Base-by-base conservation (phyloP, 2,329 filamentous ascomycete genomes). In the Fusarium sororula region DNA sequence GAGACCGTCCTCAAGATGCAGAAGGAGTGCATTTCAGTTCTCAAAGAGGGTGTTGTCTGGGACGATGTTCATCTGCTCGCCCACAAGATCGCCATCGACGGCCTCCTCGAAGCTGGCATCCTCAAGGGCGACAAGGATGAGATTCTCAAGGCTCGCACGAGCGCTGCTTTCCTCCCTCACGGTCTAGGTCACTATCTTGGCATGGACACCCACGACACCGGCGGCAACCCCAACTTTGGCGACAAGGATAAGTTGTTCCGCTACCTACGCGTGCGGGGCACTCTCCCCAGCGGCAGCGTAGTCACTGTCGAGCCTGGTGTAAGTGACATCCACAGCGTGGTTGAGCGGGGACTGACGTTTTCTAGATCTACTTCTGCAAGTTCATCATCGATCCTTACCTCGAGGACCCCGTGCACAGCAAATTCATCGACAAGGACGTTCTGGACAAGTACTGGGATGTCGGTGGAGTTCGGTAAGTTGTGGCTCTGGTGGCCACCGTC, bases 291-390 rank as follows among this genome's bases (percentile, higher is more conserved):
- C 1, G 92, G 93, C 13, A 92, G 92, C 56, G 94, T 99, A 30
- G 91, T 99, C 60, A 99, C 96, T 0, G 96, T 98, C 44, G 96
- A 99, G 85, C 96, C 96, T 18, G 96, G 96, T 54, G 90, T 94
- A 86, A 83, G 90, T 86, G 20, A 4, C 32, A 8, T 26, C 11
- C 38, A 14, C 18, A 22, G 14, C 8, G 2, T 13, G 15, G 20
- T 24, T 28, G 15, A 20, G 13, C 17, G 6, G 28, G 14, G 30
- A 5, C 64, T 78, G 41, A 75, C 57, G 15, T 15, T n/a, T 22
- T 30, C 28, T 69, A 91, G 90, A 91, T 96, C 72, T 98, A 98
- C 84, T 98, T 98, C 82, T 97, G 94, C 83, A 89, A 90, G 26
- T 98, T 95, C 80, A 97, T 97, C 73, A 93, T 98, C 70, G 89